Evolutionary conservation across 345 rosid species (phyloP).

Genomic region (Angophora floribunda): DNA sequence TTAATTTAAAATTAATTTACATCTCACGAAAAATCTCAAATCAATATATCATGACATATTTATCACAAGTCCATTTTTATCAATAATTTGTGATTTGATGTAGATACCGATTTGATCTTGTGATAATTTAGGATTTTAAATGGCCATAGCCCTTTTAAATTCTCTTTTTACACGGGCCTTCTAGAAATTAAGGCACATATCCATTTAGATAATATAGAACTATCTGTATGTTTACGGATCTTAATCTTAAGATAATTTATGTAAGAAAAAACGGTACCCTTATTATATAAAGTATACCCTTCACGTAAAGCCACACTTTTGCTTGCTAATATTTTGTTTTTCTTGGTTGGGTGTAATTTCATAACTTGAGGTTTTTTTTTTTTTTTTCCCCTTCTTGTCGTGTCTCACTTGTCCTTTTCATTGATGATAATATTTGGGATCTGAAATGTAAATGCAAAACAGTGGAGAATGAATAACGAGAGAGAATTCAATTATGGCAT

Average conservation of each 20-base stretch:
- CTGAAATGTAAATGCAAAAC: neutral
- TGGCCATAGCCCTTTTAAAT: neutral
- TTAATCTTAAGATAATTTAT: neutral
- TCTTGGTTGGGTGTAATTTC: neutral
- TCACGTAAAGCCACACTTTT: neutral
- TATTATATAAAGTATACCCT: neutral
- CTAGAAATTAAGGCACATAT: neutral
- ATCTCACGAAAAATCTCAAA: fast-evolving
- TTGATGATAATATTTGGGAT: neutral
- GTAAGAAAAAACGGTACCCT: neutral
- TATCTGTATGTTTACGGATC: neutral
- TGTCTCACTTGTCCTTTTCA: neutral
- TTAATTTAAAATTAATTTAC: too few species aligned
- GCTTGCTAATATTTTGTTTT: neutral
- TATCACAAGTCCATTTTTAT: fast-evolving
- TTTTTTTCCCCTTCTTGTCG: neutral
- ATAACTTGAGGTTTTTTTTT: neutral
- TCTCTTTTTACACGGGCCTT: fast-evolving
- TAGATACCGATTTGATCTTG: fast-evolving
- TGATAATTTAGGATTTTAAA: neutral
- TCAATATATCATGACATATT: neutral
- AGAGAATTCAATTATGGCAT: neutral
- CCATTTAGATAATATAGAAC: neutral
- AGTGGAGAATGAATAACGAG: neutral
- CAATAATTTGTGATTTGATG: fast-evolving